Conservation (phyloP, 352 stramenopile genomes). For the Phytophthora macrochlamydospora region DNA sequence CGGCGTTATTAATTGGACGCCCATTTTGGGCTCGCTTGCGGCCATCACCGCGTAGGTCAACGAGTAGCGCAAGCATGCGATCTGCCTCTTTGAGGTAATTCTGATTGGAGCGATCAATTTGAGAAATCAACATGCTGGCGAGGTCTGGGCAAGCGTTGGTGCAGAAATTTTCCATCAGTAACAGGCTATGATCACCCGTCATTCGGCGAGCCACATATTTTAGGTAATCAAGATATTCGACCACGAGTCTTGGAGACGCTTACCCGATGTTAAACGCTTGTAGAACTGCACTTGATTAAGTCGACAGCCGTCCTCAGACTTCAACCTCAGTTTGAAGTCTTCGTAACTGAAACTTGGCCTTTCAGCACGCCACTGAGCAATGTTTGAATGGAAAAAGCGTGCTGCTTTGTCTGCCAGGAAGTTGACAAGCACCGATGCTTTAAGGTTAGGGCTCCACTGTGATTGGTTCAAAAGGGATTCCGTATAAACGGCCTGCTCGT, state of each 20-base stretch:
- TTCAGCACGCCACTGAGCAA: slow-evolving; percentile 9
- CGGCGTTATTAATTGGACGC: neutral
- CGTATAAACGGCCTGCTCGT: neutral
- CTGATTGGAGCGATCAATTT: neutral
- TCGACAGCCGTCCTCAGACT: slow-evolving; percentile 7
- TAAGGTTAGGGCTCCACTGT: neutral
- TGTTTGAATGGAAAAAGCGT: slow-evolving; percentile 11
- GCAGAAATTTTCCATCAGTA: slow-evolving; percentile 14
- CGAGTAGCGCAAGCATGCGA: slow-evolving; percentile 1
- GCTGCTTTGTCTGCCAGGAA: slow-evolving; percentile 9
- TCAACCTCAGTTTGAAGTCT: neutral
- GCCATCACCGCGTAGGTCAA: slow-evolving; percentile 2
- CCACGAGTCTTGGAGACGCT: slow-evolving; percentile 11
- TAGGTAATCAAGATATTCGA: slow-evolving; percentile 18
- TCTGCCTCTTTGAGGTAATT: slow-evolving; percentile 4
- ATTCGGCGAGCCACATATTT: slow-evolving; percentile 21
- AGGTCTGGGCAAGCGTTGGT: slow-evolving; percentile 11
- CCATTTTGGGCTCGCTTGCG: neutral
- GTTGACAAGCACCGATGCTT: slow-evolving; percentile 11
- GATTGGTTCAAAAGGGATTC: neutral
- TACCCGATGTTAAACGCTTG: slow-evolving; percentile 10
- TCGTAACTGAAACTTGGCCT: slow-evolving; percentile 9
- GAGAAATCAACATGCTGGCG: slow-evolving; percentile 2
- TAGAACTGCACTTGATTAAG: slow-evolving; percentile 19
- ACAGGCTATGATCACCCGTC: slow-evolving; percentile 10